Conservation (phyloP, 768 basidiomycete genomes). For the Tubosaeta brunneosetosa region DNA sequence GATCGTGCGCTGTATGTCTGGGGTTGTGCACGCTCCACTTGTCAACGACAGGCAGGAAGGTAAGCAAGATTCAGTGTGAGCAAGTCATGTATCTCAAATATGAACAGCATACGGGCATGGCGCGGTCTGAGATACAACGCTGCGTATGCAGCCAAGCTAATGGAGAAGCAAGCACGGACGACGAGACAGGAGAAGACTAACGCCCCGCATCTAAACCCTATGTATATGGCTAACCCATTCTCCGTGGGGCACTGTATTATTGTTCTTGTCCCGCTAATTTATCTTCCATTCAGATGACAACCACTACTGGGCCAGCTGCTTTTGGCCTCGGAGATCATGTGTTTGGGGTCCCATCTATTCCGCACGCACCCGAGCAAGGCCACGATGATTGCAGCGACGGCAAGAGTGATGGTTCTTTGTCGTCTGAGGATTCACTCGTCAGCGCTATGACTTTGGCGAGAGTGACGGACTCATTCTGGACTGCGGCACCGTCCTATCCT, state of each 20-base stretch:
- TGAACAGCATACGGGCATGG: constrained; percentile 71
- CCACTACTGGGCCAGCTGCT: constrained; percentile 27
- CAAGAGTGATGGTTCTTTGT: constrained; percentile 29
- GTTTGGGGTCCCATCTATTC: constrained; percentile 42
- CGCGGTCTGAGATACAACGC: constrained; percentile 69
- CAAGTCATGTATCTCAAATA: constrained; percentile 10
- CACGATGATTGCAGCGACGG: constrained; percentile 28
- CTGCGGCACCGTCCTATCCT: constrained; percentile 56
- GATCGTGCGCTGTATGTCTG: constrained; percentile 84
- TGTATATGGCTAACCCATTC: constrained; percentile 60
- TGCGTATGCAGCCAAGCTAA: constrained; percentile 69
- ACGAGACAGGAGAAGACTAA: constrained; percentile 36
- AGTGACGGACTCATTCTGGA: constrained; percentile 63
- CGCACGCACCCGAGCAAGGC: constrained; percentile 12
- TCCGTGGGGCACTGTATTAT: constrained; percentile 41
- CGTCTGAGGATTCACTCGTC: constrained; percentile 48
- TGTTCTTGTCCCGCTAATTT: background rate
- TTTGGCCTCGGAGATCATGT: constrained; percentile 65
- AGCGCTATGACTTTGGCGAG: constrained; percentile 54
- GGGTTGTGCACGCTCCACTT: constrained; percentile 66
- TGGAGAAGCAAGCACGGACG: constrained; percentile 46
- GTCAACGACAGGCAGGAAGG: constrained; percentile 78
- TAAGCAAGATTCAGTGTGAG: constrained; percentile 33
- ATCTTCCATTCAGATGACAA: constrained; percentile 20
- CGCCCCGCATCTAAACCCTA: constrained; percentile 27